These are phyloP conservation scores for Cornus kousa DNA, from an alignment of 148 eudicot species.

Conservation along the genomic window DNA sequence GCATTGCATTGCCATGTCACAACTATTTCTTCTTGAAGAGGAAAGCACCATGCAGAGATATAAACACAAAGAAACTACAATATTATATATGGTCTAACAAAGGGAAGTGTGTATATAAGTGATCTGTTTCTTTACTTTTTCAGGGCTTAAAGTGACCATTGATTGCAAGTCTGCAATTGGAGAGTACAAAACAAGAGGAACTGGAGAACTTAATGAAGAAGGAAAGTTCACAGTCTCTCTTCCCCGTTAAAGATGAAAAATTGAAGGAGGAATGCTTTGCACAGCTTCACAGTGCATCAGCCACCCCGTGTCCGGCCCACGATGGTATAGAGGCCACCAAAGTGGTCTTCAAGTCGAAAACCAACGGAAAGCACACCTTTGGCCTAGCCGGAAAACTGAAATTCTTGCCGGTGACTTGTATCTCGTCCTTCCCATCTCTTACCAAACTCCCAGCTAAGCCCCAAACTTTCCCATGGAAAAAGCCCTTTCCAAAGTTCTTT, in stretches of 20 bases:
- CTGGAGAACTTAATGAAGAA: slow-evolving; percentile 32
- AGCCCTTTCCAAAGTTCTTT: slow-evolving; percentile 3
- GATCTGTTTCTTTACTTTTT: background rate
- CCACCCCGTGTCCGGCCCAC: slow-evolving; percentile 29
- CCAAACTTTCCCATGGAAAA: slow-evolving; percentile 10
- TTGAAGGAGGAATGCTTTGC: slow-evolving; percentile 43
- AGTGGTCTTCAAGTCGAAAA: slow-evolving; percentile 22
- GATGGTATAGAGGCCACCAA: slow-evolving; percentile 32
- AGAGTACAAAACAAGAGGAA: slow-evolving; percentile 31
- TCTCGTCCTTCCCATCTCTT: slow-evolving; percentile 37
- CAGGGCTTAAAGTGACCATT: slow-evolving; percentile 45
- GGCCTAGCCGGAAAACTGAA: slow-evolving; percentile 27
- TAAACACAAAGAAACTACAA: too few relatives aligned
- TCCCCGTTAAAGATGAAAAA: slow-evolving; percentile 22
- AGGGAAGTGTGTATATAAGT: background rate
- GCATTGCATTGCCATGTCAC: too few relatives aligned
- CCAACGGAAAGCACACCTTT: slow-evolving; percentile 31
- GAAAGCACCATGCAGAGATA: too few relatives aligned
- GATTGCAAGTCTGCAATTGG: slow-evolving; percentile 44
- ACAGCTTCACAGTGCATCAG: slow-evolving; percentile 43
- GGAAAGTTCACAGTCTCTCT: slow-evolving; percentile 35
- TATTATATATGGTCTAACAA: background rate
- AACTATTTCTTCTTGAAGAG: too few relatives aligned
- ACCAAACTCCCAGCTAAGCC: slow-evolving; percentile 10
- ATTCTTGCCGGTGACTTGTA: slow-evolving; percentile 38